Evolutionary conservation across 768 basidiomycete species (phyloP).

Genomic region (Amanita phalloides): DNA sequence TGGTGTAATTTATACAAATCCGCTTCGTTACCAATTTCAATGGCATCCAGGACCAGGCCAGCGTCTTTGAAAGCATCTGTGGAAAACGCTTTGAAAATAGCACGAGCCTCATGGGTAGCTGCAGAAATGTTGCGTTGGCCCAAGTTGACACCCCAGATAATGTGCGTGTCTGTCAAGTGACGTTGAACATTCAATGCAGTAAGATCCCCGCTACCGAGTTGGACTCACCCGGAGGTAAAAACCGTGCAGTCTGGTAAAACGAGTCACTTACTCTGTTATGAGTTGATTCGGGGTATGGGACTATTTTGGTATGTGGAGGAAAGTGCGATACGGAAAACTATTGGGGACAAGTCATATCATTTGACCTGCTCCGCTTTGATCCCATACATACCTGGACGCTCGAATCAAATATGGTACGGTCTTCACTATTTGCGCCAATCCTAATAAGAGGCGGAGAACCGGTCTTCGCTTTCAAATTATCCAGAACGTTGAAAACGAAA

Average conservation of each 20-base stretch:
- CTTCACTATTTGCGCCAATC: conserved; percentile 48
- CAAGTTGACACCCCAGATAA: conserved; percentile 61
- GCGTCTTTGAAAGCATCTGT: conserved; percentile 24
- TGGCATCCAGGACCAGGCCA: conserved; percentile 38
- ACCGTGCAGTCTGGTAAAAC: conserved; percentile 42
- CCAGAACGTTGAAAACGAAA: conserved; percentile 51
- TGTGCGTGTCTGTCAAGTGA: conserved; percentile 35
- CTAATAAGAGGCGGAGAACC: conserved; percentile 45
- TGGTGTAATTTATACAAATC: conserved; percentile 46
- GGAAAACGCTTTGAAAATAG: conserved; percentile 37
- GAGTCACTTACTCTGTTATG: conserved; percentile 45
- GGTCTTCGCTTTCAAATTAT: conserved; percentile 42
- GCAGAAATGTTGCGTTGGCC: conserved; percentile 41
- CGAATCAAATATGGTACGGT: conserved; percentile 46
- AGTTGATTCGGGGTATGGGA: conserved; percentile 59
- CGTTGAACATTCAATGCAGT: neutral
- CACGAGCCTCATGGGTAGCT: conserved; percentile 33
- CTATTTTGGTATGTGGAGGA: conserved; percentile 32
- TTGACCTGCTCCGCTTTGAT: neutral
- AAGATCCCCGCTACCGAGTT: conserved; percentile 2
- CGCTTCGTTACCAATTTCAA: conserved; percentile 56
- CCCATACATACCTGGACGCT: conserved; percentile 27
- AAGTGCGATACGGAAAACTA: conserved; percentile 40
- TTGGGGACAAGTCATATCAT: neutral
- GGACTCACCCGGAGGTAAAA: conserved; percentile 35